Evolutionary conservation across 1,139 yeast species (phyloP).

Genomic region (Taphrina deformans): DNA sequence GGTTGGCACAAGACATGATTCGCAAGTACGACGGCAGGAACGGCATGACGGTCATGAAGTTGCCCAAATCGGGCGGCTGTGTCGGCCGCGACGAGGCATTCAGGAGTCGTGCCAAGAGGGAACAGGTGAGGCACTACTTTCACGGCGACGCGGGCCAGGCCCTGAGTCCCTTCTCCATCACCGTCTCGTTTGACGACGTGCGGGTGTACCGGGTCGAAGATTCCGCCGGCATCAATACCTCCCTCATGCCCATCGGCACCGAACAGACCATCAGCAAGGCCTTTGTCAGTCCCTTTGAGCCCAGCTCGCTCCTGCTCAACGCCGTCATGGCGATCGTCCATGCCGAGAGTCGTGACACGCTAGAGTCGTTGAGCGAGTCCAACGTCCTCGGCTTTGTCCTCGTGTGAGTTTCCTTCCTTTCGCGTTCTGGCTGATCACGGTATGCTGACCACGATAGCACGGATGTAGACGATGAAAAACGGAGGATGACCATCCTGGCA

Average conservation of each 20-base stretch:
- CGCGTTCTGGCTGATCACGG: no score
- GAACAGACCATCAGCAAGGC: slow-evolving; percentile 36
- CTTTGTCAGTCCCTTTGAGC: slow-evolving; percentile 50
- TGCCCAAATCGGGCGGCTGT: slow-evolving; percentile 70
- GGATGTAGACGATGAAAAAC: slow-evolving; percentile 67
- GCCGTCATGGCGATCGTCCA: slow-evolving; percentile 73
- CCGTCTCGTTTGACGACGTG: slow-evolving; percentile 55
- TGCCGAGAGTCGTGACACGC: slow-evolving; percentile 56
- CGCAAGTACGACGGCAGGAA: slow-evolving; percentile 54
- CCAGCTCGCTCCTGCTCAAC: slow-evolving; percentile 64
- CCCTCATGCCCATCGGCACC: slow-evolving; percentile 51
- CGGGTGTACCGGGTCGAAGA: slow-evolving; percentile 55
- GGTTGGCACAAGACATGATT: slow-evolving; percentile 63
- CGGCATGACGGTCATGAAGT: slow-evolving; percentile 55
- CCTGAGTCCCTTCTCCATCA: slow-evolving; percentile 73
- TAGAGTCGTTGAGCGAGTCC: slow-evolving; percentile 56
- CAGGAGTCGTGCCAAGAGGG: slow-evolving; percentile 69
- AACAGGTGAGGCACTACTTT: slow-evolving; percentile 79
- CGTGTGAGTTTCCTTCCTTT: no score
- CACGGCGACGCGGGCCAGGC: slow-evolving; percentile 71
- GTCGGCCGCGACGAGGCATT: slow-evolving; percentile 73
- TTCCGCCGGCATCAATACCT: slow-evolving; percentile 42
- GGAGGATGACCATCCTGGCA: slow-evolving; percentile 68
- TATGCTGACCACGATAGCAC: slow-evolving; percentile 48
- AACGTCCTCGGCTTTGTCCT: slow-evolving; percentile 67